Base-by-base conservation (phyloP, 129 eudicot species). In the Apium graveolens region DNA sequence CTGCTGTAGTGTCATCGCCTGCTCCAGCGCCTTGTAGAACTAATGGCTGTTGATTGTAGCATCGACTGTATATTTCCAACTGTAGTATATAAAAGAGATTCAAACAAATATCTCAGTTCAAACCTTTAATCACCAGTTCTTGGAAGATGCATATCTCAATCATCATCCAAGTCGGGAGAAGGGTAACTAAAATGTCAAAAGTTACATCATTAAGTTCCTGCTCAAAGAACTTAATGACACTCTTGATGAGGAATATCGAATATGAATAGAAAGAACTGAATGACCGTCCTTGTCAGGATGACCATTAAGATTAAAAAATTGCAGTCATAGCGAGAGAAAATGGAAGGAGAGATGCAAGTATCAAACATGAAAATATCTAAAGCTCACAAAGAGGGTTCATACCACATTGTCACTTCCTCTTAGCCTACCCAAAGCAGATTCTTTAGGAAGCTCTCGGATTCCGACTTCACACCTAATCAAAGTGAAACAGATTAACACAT, bases 1-100 rank as follows among this genome's bases (percentile, higher is more conserved):
- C 90, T 13, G 98, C 98, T 41, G 98, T 94, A 53, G 98, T 90
- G 73, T 94, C 97, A 70, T 91, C 90, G 78, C 98, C 98, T 29
- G 98, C 97, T 80, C 98, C 98, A 55, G 98, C 96, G 63, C 96
- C 98, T 84, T 94, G 98, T 71, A 94, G 88, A 71, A 94, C 97
- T 87, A 94, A 85, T 9, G 97, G 97, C 37, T 85, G 98, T 78
- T 86, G 70, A 20, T 73, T 80, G 32, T 94, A 94, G 78, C 98
- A 94, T 7, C 97, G 86, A 81, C 90, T 91, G 79, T 88, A 94
- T 84, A 94, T 82, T 86, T 94, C 97, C 86, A 94, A 75, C 98
- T 93, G 89, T 85, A 82, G 70, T 76, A 49, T 17, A 80, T 60
- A 75, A 41, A 35, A 60, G 55, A 55, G 17, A 55, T 44, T n/a